Percentiles rank a stretch among this genome's conserved stretches.
Evolutionary conservation across 352 stramenopile genomes (phyloP).

Genomic region (Globisporangium solare): DNA sequence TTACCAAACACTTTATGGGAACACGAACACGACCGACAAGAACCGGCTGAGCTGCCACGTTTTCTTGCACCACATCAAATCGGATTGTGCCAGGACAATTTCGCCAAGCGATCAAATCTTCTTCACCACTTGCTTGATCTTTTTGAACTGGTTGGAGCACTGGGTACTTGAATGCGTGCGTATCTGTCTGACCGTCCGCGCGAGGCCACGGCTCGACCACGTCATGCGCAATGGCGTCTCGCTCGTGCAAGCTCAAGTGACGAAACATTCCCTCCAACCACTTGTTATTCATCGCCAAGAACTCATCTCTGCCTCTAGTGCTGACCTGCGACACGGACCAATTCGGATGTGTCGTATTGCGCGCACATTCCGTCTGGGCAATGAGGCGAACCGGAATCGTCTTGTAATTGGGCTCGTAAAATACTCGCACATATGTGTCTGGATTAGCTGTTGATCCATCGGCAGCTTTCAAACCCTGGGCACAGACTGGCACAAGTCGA

Average conservation of each 20-base stretch:
- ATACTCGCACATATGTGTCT: constrained; percentile 26
- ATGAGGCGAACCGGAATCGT: constrained; percentile 27
- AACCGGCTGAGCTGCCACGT: neutral
- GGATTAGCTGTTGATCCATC: constrained; percentile 1
- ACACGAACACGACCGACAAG: constrained; percentile 24
- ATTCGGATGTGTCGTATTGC: constrained; percentile 13
- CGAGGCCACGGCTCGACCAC: constrained; percentile 26
- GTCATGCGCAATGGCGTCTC: constrained; percentile 24
- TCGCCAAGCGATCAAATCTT: constrained; percentile 21
- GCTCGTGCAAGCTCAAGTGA: constrained; percentile 18
- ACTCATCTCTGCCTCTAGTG: constrained; percentile 11
- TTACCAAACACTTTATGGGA: constrained; percentile 23
- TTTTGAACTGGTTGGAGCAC: constrained; percentile 24
- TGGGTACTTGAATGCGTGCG: constrained; percentile 28
- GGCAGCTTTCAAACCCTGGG: neutral
- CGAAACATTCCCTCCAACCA: constrained; percentile 18
- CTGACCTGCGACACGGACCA: constrained; percentile 16
- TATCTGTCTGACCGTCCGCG: constrained; percentile 17
- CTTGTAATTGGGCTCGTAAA: constrained; percentile 38
- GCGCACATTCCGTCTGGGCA: constrained; percentile 24
- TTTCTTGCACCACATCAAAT: constrained; percentile 32
- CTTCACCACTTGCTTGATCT: constrained; percentile 9
- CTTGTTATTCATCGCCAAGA: constrained; percentile 21
- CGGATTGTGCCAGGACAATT: constrained; percentile 20
- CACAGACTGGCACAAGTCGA: constrained; percentile 23